Evolutionary conservation across 2,329 filamentous ascomycete species (phyloP).

Genomic region (Penicillium sclerotigenum): DNA sequence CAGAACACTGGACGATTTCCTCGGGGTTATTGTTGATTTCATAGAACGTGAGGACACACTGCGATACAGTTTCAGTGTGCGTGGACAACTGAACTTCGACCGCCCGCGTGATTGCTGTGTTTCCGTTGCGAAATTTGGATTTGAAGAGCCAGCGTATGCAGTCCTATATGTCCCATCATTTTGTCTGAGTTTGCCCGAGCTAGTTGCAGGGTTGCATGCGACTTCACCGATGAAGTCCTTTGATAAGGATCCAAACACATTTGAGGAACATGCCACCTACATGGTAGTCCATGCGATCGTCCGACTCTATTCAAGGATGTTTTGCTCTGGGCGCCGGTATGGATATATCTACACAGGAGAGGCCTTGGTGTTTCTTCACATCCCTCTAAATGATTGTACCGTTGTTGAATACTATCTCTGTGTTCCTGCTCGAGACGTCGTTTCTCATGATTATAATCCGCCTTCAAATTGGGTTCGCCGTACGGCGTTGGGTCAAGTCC

Average conservation of each 20-base stretch:
- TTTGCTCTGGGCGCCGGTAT: conserved; percentile 20
- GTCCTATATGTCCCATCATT: conserved; percentile 31
- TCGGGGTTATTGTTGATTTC: background rate
- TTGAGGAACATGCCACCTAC: conserved; percentile 24
- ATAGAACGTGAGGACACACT: background rate
- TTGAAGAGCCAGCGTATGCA: conserved; percentile 18
- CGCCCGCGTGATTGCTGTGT: background rate
- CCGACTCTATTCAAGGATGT: conserved; percentile 33
- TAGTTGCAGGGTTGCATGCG: conserved; percentile 25
- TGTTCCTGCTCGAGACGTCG: conserved; percentile 26
- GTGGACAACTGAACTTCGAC: background rate
- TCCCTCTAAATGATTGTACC: conserved; percentile 21
- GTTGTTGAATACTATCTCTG: conserved; percentile 26
- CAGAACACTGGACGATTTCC: background rate
- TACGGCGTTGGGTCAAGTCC: background rate
- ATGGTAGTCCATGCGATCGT: conserved; percentile 28
- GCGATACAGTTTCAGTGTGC: background rate
- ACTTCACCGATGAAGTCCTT: conserved; percentile 28
- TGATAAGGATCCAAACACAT: conserved; percentile 22
- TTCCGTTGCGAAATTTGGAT: background rate
- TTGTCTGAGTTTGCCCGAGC: conserved; percentile 23
- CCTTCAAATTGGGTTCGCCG: background rate
- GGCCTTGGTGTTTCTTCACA: conserved; percentile 32
- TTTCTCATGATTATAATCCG: background rate
- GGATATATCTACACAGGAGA: conserved; percentile 33